Base-by-base conservation (phyloP, 2,329 filamentous ascomycete species). In the Teratosphaeriaceae sp. region DNA sequence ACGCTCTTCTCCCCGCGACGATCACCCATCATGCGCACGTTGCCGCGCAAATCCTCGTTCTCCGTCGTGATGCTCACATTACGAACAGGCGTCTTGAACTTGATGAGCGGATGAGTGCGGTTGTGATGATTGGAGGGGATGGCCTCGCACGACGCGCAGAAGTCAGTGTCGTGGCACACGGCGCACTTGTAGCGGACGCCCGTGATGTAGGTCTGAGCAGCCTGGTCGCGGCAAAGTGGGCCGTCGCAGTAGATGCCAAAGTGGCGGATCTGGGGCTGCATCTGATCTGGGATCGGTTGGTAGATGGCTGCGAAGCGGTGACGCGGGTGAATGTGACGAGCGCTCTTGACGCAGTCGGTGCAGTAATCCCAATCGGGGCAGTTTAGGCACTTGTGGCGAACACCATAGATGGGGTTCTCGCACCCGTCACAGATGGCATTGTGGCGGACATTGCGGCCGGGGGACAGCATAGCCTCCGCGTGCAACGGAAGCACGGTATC, bases 291-390 rank as follows among this genome's bases (percentile, higher is more conserved):
- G 29, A 87, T 72, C 16, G 84, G 79, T 56, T 88, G 84, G 58
- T 92, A 95, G 53, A 98, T 77, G 31, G 88, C 80, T 11, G 86
- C 86, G 61, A 98, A 97, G 53, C 89, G 85, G 65, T 98, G 92
- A 43, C 77, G 75, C 15, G 86, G 80, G 63, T 98, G 94, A 38
- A 76, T 79, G 56, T 79, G 74, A 47, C 68, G 65, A 34, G 86
- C 83, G 52, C 75, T 78, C 55, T 74, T 68, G 45, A 87, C 66
- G 66, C 94, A 98, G 7, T 78, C 72, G 19, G 76, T 75, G 72
- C 92, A 98, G 69, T 86, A 97, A 60, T 98, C 92, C 85, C 88
- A 98, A 65, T 98, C 92, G 33, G 94, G 92, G 72, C 92, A 98
- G 63, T 88, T 83, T 51, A 97, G 74, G 65, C 92, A 98, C 75